Conservation (phyloP, 129 eudicot genomes). For the Tagetes erecta region DNA sequence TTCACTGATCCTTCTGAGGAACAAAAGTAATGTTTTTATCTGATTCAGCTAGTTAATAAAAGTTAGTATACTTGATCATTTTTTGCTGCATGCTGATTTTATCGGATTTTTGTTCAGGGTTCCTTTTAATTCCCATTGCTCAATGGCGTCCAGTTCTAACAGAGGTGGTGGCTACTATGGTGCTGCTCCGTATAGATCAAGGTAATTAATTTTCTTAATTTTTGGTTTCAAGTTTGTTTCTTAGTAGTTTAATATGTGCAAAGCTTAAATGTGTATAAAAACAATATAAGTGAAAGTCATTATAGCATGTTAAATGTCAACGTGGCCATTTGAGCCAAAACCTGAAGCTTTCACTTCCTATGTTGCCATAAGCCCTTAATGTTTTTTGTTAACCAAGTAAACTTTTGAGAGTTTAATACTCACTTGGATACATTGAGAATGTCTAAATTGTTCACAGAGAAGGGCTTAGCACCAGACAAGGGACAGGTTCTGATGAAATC, state of each 20-base stretch:
- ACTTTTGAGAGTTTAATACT: background rate
- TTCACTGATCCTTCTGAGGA: background rate
- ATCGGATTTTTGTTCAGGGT: constrained; percentile 1
- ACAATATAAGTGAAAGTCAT: background rate
- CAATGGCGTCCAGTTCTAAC: constrained; percentile 45
- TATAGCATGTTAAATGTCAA: background rate
- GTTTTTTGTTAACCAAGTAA: background rate
- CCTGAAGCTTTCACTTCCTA: constrained; percentile 1
- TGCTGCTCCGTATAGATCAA: constrained; percentile 59
- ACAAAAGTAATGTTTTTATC: background rate
- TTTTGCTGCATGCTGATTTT: background rate
- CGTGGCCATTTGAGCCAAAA: background rate
- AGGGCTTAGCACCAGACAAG: constrained; percentile 70
- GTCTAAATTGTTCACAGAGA: constrained; percentile 33
- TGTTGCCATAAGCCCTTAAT: constrained; percentile 2
- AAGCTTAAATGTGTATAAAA: background rate
- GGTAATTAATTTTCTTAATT: constrained; percentile 36
- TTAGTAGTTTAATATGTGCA: background rate
- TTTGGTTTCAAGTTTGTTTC: constrained; percentile 2
- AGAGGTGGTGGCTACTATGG: constrained; percentile 40
- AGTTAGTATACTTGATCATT: background rate
- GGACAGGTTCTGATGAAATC: constrained; percentile 52
- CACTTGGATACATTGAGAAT: constrained; percentile 2
- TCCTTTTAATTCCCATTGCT: background rate
- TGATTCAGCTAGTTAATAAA: background rate